Conservation (phyloP, 352 stramenopile species). For the Pythium coloratum region DNA sequence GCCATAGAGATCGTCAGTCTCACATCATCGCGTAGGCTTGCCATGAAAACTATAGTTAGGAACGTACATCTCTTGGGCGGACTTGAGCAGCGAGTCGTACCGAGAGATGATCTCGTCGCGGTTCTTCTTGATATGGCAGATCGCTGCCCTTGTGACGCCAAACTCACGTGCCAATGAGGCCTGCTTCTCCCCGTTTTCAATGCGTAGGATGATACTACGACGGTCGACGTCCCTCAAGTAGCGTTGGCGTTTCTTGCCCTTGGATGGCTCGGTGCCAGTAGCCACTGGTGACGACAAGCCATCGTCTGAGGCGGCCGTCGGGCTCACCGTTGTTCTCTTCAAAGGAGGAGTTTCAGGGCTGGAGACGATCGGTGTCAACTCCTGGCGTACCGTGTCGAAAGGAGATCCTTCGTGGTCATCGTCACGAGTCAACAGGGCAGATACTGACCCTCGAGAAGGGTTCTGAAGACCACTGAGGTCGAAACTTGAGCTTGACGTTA, state of each 20-base stretch:
- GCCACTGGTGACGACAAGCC: background rate
- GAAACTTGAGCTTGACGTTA: background rate
- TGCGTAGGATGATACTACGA: conserved; percentile 62
- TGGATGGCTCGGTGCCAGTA: background rate
- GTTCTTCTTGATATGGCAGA: conserved; percentile 84
- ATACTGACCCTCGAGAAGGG: background rate
- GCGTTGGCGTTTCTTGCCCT: conserved; percentile 41
- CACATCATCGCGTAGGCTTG: background rate
- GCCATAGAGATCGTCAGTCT: no score
- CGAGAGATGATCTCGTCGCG: conserved; percentile 67
- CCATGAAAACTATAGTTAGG: background rate
- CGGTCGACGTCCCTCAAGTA: conserved; percentile 63
- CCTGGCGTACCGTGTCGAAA: background rate
- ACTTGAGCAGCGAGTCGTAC: conserved; percentile 60
- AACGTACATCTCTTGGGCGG: conserved; percentile 53
- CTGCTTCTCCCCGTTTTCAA: conserved; percentile 74
- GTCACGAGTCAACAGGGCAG: background rate
- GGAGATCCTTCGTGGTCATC: background rate
- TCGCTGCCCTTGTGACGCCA: conserved; percentile 62
- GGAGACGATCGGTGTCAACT: background rate
- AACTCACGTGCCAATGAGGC: conserved; percentile 60
- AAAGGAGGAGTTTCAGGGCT: background rate
- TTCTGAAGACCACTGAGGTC: background rate
- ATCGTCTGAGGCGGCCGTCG: background rate
- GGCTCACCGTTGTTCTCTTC: background rate